Percentiles rank a stretch among this genome's conserved stretches.
phyloP scores from a whole-genome alignment of 768 basidiomycete genomes.

The Kwoniella dendrophila region DNA sequence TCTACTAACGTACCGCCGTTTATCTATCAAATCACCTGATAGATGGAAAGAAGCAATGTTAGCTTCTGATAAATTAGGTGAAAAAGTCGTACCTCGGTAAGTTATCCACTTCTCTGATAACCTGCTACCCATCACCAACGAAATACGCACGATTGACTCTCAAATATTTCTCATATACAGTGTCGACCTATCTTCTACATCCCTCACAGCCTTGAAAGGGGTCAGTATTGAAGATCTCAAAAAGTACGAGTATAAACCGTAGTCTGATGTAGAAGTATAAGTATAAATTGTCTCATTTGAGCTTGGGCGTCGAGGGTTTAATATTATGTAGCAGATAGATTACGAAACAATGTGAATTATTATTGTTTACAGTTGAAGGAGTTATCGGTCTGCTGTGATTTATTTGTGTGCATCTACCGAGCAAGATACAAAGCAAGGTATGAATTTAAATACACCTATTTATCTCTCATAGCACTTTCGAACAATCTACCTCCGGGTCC shows the following conservation, averaged over 20 bases:
- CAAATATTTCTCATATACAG: slow-evolving; percentile 12
- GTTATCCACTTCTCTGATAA: slow-evolving; percentile 7
- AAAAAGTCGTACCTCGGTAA: slow-evolving; percentile 44
- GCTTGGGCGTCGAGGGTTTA: no score
- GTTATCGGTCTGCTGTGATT: no score
- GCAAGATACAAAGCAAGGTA: neutral
- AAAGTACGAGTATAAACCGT: slow-evolving; percentile 36
- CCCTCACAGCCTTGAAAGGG: slow-evolving; percentile 41
- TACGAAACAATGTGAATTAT: no score
- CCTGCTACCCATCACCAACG: neutral
- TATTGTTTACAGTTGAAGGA: no score
- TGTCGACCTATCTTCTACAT: slow-evolving; percentile 48
- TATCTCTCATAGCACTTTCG: slow-evolving; percentile 20
- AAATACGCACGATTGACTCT: slow-evolving; percentile 8
- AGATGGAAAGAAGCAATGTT: slow-evolving; percentile 54
- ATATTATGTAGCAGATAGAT: no score
- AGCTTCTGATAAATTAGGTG: slow-evolving; percentile 41
- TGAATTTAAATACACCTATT: neutral
- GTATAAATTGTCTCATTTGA: no score
- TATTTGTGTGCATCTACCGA: neutral
- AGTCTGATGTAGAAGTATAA: neutral
- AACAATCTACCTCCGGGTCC: slow-evolving; percentile 16
- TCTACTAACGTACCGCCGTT: neutral
- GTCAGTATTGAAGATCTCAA: slow-evolving; percentile 50
- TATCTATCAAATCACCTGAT: neutral